Evolutionary conservation across 257 asterid species (phyloP).

Genomic region (Solanum virginianum): DNA sequence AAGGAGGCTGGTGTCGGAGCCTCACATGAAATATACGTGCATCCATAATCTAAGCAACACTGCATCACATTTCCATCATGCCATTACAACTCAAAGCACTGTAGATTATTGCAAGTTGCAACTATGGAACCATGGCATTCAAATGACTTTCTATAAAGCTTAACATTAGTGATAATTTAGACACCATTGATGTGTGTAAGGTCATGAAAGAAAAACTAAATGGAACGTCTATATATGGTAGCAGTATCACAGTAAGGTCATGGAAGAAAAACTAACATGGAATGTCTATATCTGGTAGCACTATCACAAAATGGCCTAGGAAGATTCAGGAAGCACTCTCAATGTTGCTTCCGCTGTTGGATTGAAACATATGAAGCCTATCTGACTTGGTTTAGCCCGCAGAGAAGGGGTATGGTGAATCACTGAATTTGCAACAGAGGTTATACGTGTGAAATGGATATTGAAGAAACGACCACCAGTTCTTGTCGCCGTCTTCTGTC

Average conservation of each 20-base stretch:
- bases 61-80: not conserved
- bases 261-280: not conserved
- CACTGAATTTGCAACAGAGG: not conserved
- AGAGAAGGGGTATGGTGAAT: not conserved
- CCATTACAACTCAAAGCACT: not conserved
- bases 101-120: not conserved
- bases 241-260: not conserved
- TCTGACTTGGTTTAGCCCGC: not conserved
- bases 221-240: not conserved
- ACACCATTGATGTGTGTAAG: not conserved
- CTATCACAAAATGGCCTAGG: not conserved
- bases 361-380: not conserved
- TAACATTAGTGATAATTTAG: not conserved
- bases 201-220: not conserved
- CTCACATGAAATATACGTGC: not conserved
- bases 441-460: not conserved
- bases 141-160: not conserved
- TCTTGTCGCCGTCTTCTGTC: not conserved
- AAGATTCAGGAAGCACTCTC: not conserved
- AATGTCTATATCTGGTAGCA: not conserved
- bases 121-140: not conserved
- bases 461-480: not conserved
- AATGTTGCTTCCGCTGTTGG: not conserved
- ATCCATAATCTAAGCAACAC: not conserved
- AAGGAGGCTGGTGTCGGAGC: not conserved